Evolutionary conservation across 257 asterid genomes (phyloP).

Genomic region (Solanum virginianum): DNA sequence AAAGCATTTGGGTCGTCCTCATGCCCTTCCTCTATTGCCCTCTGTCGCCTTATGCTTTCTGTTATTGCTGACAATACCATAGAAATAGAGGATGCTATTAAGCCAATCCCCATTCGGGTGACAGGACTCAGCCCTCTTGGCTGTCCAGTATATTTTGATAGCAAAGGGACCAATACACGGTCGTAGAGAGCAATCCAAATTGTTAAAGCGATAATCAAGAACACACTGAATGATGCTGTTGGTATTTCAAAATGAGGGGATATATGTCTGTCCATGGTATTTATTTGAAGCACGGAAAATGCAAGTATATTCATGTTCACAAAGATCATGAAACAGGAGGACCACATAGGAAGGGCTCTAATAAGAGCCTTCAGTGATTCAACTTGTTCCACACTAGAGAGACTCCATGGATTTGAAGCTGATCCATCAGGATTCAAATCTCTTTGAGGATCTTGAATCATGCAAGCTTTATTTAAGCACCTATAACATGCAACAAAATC

Average conservation of each 20-base stretch:
- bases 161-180: not conserved
- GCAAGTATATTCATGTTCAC: not conserved
- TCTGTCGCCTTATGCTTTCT: constrained; percentile 1
- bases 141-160: not conserved
- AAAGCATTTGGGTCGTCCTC: not conserved
- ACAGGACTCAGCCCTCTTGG: not conserved
- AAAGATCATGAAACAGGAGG: not conserved
- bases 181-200: constrained; percentile 4
- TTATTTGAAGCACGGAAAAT: not conserved
- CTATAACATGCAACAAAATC: not conserved
- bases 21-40: not conserved
- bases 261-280: constrained; percentile 4
- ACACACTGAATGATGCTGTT: constrained; percentile 10
- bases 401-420: not conserved
- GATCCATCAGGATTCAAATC: constrained; percentile 8
- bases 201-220: not conserved
- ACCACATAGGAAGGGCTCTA: constrained; percentile 3
- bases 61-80: constrained; percentile 5
- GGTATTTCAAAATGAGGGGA: constrained; percentile 7
- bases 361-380: constrained; percentile 7
- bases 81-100: not conserved
- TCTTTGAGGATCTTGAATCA: constrained; percentile 1
- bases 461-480: constrained; percentile 3
- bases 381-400: constrained; percentile 8
- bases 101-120: not conserved